Percentiles rank a stretch among this genome's conserved stretches.
These are phyloP conservation scores for Scortechinia acanthostroma DNA, from an alignment of 2,329 filamentous ascomycete species.

Conservation along the genomic window DNA sequence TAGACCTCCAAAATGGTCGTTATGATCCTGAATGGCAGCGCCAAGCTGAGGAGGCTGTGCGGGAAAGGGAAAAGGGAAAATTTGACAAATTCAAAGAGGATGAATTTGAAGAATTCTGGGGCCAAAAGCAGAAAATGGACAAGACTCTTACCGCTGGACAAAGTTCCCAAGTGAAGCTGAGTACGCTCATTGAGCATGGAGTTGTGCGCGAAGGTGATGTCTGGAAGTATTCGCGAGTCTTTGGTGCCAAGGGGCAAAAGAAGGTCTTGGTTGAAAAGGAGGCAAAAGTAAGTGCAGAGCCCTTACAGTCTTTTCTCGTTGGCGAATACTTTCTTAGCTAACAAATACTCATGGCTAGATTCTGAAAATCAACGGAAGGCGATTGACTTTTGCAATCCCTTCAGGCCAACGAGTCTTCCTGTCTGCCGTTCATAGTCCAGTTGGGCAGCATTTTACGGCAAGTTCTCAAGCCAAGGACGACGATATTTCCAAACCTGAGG, in stretches of 20 bases:
- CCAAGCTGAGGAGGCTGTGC: conserved; percentile 41
- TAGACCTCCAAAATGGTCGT: conserved; percentile 26
- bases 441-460: too few species aligned
- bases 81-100: conserved; percentile 47
- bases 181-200: conserved; percentile 20
- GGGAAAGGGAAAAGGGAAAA: conserved; percentile 38
- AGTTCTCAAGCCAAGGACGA: too few species aligned
- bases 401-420: neutral
- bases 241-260: conserved; percentile 11
- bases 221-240: conserved; percentile 23
- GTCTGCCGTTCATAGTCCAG: too few species aligned
- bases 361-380: neutral
- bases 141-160: conserved; percentile 25
- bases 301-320: neutral
- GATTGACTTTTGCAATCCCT: neutral
- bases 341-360: too few species aligned
- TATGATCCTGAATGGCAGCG: conserved; percentile 48
- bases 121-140: conserved; percentile 36
- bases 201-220: conserved; percentile 26
- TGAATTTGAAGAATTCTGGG: conserved; percentile 48
- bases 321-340: neutral
- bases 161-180: conserved; percentile 13
- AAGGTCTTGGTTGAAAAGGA: conserved; percentile 29
- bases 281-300: conserved; percentile 20
- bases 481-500: too few species aligned